Evolutionary conservation across 1,284 basidiomycete species (phyloP).

Genomic region (Tilletia setariae): DNA sequence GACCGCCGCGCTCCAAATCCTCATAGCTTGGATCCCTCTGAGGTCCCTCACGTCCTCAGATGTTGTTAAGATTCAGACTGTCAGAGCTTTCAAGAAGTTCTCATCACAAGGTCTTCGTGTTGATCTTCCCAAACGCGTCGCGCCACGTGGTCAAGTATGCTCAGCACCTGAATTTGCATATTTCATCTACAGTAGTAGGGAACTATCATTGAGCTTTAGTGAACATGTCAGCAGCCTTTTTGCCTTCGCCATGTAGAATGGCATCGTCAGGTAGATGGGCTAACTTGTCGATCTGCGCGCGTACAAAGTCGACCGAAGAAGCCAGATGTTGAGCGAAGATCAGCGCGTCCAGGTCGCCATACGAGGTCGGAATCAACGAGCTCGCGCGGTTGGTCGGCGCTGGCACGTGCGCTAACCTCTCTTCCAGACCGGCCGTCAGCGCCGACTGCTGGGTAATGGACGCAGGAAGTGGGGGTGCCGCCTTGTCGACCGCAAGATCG

Average conservation of each 20-base stretch:
- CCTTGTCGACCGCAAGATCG: conserved; percentile 20
- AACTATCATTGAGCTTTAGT: not conserved
- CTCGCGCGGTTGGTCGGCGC: conserved; percentile 6
- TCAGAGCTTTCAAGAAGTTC: no score
- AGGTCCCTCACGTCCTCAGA: no score
- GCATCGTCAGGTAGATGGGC: not conserved
- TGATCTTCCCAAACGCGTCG: no score
- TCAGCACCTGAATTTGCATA: not conserved
- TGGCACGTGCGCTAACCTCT: conserved; percentile 5
- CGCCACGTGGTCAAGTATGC: no score
- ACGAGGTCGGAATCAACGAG: not conserved
- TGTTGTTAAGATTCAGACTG: no score
- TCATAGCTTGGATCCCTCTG: not conserved
- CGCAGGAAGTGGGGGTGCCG: conserved; percentile 1
- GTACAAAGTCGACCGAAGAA: not conserved
- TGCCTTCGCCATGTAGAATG: not conserved
- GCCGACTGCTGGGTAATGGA: not conserved
- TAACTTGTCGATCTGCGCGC: not conserved
- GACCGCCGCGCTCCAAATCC: not conserved
- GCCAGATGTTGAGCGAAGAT: conserved; percentile 9
- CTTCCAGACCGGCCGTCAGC: not conserved
- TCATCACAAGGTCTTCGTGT: no score
- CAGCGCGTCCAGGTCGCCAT: conserved; percentile 11
- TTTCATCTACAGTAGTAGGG: not conserved
- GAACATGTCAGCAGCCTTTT: not conserved